Percentiles rank a stretch among this genome's conserved stretches.
These are phyloP conservation scores for Rhodotorula paludigena DNA, from an alignment of 768 basidiomycete genomes.

Conservation along the genomic window DNA sequence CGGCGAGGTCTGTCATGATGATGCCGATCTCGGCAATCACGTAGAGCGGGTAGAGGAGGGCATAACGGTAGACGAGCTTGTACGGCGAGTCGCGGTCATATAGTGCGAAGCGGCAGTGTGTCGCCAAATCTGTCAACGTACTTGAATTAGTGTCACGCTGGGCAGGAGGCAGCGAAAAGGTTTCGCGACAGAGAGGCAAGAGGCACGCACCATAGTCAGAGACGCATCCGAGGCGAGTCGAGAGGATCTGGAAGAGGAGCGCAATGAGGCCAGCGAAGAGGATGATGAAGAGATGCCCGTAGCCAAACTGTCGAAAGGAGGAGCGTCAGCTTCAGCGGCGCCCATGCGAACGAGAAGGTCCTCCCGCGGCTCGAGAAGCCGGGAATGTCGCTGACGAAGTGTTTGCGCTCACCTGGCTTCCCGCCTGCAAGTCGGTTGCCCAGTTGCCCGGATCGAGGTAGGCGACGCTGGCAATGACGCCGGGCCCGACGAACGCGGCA, in stretches of 20 bases:
- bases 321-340: no score
- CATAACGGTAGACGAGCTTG: constrained; percentile 26
- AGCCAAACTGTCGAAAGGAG: constrained; percentile 78
- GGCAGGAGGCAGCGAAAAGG: background rate
- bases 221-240: constrained; percentile 64
- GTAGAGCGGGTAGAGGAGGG: constrained; percentile 36
- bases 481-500: constrained; percentile 27
- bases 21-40: constrained; percentile 44
- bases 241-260: constrained; percentile 74
- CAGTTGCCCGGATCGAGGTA: constrained; percentile 35
- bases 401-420: constrained; percentile 7
- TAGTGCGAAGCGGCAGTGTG: constrained; percentile 62
- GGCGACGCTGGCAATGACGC: constrained; percentile 29
- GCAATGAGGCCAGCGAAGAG: constrained; percentile 76
- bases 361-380: background rate
- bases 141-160: no score
- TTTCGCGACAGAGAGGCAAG: background rate
- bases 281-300: constrained; percentile 77
- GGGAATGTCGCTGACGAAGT: no score
- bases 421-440: constrained; percentile 37
- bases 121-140: constrained; percentile 54
- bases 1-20: constrained; percentile 53
- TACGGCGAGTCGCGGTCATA: constrained; percentile 57
- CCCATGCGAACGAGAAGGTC: constrained; percentile 43
- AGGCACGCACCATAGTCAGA: constrained; percentile 37